These are phyloP conservation scores for Aspergillus pseudoviridinutans DNA, from an alignment of 2,329 filamentous ascomycete genomes.

Conservation along the genomic window DNA sequence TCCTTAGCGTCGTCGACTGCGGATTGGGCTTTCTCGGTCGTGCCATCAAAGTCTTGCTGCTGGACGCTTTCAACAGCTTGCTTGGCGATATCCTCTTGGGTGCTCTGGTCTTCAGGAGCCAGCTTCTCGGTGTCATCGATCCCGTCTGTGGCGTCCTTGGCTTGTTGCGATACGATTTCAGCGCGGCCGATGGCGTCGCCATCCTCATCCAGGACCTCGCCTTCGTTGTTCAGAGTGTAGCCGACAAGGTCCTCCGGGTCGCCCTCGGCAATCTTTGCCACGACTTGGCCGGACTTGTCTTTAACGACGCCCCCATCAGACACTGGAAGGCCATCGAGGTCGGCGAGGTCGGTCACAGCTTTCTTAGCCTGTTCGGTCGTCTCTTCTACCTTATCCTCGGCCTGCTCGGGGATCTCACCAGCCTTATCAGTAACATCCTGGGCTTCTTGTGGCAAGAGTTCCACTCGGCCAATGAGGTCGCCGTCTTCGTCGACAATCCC, in stretches of 20 bases:
- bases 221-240: conserved; percentile 37
- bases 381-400: neutral
- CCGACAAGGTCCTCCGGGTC: conserved; percentile 40
- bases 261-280: conserved; percentile 40
- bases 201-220: conserved; percentile 31
- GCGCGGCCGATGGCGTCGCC: conserved; percentile 37
- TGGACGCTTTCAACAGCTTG: conserved; percentile 1
- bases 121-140: conserved; percentile 22
- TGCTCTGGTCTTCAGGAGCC: neutral
- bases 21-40: conserved; percentile 22
- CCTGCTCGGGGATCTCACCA: conserved; percentile 3
- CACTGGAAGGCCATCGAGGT: conserved; percentile 41
- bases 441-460: conserved; percentile 21
- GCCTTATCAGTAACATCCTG: conserved; percentile 22
- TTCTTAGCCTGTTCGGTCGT: conserved; percentile 19
- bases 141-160: conserved; percentile 19
- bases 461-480: conserved; percentile 36
- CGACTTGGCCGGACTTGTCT: conserved; percentile 37
- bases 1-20: conserved; percentile 41
- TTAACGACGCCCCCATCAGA: conserved; percentile 53
- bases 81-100: neutral
- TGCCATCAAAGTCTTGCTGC: conserved; percentile 27
- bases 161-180: conserved; percentile 22
- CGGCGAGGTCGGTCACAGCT: conserved; percentile 31
- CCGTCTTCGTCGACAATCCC: conserved; percentile 33